Percentiles rank a stretch among this genome's conserved stretches.
phyloP scores from a whole-genome alignment of 2,329 filamentous ascomycete genomes.

The Hymenotorrendiella dingleyae region DNA sequence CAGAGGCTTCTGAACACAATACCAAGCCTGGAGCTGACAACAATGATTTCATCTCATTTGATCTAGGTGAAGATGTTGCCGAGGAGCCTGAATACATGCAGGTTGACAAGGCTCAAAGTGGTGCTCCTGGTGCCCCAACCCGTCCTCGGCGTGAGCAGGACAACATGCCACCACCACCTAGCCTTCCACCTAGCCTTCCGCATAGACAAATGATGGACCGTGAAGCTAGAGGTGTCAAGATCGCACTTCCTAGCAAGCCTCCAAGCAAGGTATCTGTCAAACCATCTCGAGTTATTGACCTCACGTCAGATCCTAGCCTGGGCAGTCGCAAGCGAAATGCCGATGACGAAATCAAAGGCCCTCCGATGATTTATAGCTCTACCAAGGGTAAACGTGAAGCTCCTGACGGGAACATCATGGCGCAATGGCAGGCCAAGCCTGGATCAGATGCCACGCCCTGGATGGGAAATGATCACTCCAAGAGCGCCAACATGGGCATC shows the following conservation, averaged over 20 bases:
- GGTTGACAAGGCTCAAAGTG: conserved; percentile 10
- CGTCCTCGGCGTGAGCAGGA: conserved; percentile 2
- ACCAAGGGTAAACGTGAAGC: conserved; percentile 15
- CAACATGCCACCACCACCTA: neutral
- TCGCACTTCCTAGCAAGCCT: neutral
- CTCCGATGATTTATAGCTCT: conserved; percentile 22
- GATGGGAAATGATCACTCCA: conserved; percentile 49
- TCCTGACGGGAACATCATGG: conserved; percentile 30
- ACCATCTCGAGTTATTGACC: conserved; percentile 11
- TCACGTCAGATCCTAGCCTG: conserved; percentile 39
- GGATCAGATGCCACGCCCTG: conserved; percentile 53
- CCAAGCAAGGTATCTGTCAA: conserved; percentile 7
- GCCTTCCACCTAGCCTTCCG: neutral
- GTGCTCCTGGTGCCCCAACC: conserved; percentile 8
- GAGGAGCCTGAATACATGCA: conserved; percentile 19
- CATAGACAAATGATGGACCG: no score
- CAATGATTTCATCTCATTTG: conserved; percentile 88
- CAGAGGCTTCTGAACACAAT: conserved; percentile 41
- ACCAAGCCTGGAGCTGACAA: conserved; percentile 49
- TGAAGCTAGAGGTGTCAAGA: neutral
- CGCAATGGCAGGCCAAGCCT: conserved; percentile 36
- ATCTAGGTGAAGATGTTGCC: conserved; percentile 47
- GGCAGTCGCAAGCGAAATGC: conserved; percentile 70
- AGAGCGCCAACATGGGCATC: conserved; percentile 45
- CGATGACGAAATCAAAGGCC: conserved; percentile 53